Base-by-base conservation (phyloP, 192 early-diverging fungal genomes). In the Dimargaris xerosporica region DNA sequence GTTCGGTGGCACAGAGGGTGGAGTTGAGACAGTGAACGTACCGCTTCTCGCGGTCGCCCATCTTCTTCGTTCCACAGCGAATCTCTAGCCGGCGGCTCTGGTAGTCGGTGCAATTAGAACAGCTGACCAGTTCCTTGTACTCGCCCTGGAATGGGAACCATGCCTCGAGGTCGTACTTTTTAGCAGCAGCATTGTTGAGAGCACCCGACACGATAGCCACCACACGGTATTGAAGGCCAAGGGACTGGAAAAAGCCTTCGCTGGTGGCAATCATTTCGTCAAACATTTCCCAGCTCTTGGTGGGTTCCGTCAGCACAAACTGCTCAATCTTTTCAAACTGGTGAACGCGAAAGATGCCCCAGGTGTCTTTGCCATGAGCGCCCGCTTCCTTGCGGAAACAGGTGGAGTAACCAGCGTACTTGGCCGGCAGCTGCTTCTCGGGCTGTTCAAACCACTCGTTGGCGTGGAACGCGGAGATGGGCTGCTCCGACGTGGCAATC, bases 251-350 rank as follows among this genome's bases (percentile, higher is more conserved):
- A 64, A 99, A 99, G 25, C 92, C 92, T 65, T 99, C 91, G 16
- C 93, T 88, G 65, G 77, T 79, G 28, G 66, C 66, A 55, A 98
- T 85, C 94, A 99, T 98, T 62, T 93, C 85, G 68, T 96, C 87
- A 75, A 96, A 94, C 90, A 91, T 90, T 67, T 95, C 94, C 94
- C 94, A 98, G 39, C 88, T 91, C 80, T 96, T 98, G 65, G 93
- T 93, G 43, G 96, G 94, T 64, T 91, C 91, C 12, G 88, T 88
- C 61, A 99, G 73, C 48, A 91, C 89, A 75, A 99, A 98, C 76
- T 99, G 96, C 81, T 99, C 96, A 54, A 99, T 78, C 82, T 99
- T 99, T 72, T 99, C 96, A 69, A 99, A 99, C 83, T 99, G 96
- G 75, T 99, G 96, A 30, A 99, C 94, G 52, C 96, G 89, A 85